These are phyloP conservation scores for Bipolaris oryzae DNA, from an alignment of 2,329 filamentous ascomycete genomes.

Conservation along the genomic window DNA sequence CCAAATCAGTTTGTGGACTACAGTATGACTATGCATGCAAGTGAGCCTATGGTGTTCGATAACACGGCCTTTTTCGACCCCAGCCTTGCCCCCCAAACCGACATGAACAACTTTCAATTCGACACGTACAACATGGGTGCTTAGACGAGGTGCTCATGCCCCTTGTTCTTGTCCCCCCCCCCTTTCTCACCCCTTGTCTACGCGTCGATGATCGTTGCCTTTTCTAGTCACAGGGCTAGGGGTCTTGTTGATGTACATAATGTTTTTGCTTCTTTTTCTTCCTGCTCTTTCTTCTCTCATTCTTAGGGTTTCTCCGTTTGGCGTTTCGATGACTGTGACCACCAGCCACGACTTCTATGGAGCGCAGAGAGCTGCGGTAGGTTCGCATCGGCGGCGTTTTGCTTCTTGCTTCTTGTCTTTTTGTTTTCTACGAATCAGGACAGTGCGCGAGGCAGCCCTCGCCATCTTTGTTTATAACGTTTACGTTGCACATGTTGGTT, in stretches of 20 bases:
- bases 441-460: constrained; percentile 1
- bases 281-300: not conserved
- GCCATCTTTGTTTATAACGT: not conserved
- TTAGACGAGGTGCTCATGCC: not conserved
- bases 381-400: constrained; percentile 24
- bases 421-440: not conserved
- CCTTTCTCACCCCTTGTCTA: not conserved
- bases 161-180: not conserved
- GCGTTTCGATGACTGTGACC: constrained; percentile 32
- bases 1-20: constrained; percentile 27
- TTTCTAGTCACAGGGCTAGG: not conserved
- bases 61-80: constrained; percentile 28
- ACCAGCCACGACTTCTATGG: constrained; percentile 19
- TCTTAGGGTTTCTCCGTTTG: not conserved
- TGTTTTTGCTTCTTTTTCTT: constrained; percentile 3
- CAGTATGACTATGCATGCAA: constrained; percentile 28
- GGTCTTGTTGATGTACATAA: constrained; percentile 18
- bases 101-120: constrained; percentile 36
- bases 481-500: not conserved
- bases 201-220: not conserved
- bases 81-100: constrained; percentile 14
- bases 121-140: constrained; percentile 34
- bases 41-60: constrained; percentile 28
- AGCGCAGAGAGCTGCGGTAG: constrained; percentile 28
- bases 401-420: not conserved